Base-by-base conservation (phyloP, 208 protist genomes). In the Acanthamoeba triangularis region DNA sequence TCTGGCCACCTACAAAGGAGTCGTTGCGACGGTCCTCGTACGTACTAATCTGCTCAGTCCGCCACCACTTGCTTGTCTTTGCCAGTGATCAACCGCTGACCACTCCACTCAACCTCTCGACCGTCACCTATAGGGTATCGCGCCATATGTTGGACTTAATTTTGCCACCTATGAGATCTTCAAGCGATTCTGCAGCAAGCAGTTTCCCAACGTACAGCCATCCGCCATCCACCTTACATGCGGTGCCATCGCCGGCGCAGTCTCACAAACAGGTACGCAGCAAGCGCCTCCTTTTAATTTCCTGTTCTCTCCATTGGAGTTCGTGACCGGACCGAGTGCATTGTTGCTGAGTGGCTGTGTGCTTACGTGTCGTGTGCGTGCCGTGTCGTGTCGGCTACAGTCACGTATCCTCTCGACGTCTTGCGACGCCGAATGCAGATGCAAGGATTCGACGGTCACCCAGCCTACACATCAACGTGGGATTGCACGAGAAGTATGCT, bases 351-450 rank as follows among this genome's bases (percentile, higher is more conserved):
- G n/a, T n/a, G n/a, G n/a, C n/a, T n/a, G 67, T 76, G 67, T 76
- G 67, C 14, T 41, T 90, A 14, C 41, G 85, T 92, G 47, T 72
- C 78, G 23, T 91, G n/a, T 91, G 16, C 11, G 14, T 63, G 13
- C 65, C 47, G 7, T 90, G 7, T 11, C 65, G 10, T 52, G 30
- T 91, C 18, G 28, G 16, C 14, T 74, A 30, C 91, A 97, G 96
- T 96, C 25, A 96, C 95, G 3, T 97, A 97, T 69, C 96, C 96
- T 2, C 69, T 97, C 20, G 96, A 97, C 69, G 54, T 97, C 25
- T 25, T 97, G 14, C 90, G 95, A 78, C 37, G 96, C 16, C 74
- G 96, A 37, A 97, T 97, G 96, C 96, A 97, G 96, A 95, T 97
- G 95, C 92, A 95, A 41, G 93, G 87, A 2, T 95, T 93, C 56